Base-by-base conservation (phyloP, 2,329 filamentous ascomycete species). In the Tolypocladium capitatum region DNA sequence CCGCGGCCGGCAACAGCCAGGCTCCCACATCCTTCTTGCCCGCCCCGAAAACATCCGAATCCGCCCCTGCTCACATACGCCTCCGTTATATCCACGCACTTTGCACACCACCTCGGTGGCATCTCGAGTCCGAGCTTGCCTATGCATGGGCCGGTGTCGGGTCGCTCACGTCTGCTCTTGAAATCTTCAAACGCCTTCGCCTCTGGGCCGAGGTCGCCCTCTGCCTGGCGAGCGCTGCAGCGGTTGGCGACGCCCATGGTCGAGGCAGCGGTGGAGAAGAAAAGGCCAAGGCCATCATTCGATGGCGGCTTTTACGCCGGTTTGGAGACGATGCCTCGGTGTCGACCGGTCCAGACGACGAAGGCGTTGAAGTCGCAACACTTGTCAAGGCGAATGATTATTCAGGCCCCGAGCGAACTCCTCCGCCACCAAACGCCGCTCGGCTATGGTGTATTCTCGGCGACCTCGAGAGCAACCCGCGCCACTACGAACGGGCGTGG, bases 131-230 rank as follows among this genome's bases (percentile, higher is more conserved):
- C 0, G 92, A 98, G 62, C 74, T 98, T 14, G 92, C 92, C 1
- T 82, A 87, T 51, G 81, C 89, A n/a, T 98, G 92, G 92, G 85
- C 90, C 0, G 78, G 80, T 43, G 77, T 96, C 3, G 92, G 92
- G 10, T 94, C 89, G 36, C 70, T 98, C 2, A 76, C 87, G 4
- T 94, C 90, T 1, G 92, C 92, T 0, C 75, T 98, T 1, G 92
- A 96, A 51, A 97, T 98, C 51, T 98, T 97, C 67, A 90, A 95
- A 67, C 78, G 92, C 3, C 70, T 98, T 18, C 82, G 89, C 48
- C 83, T 97, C 63, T 97, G 92, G 89, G 86, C 92, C 1, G 92
- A 98, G 66, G 88, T 90, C 5, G 91, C 92, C 0, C 73, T 98
- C 2, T 98, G 92, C 63, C 83, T 88, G 57, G 90, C 88, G 13